These are phyloP conservation scores for Geotrichum restrictum DNA, from an alignment of 1,139 yeast species.

Conservation along the genomic window DNA sequence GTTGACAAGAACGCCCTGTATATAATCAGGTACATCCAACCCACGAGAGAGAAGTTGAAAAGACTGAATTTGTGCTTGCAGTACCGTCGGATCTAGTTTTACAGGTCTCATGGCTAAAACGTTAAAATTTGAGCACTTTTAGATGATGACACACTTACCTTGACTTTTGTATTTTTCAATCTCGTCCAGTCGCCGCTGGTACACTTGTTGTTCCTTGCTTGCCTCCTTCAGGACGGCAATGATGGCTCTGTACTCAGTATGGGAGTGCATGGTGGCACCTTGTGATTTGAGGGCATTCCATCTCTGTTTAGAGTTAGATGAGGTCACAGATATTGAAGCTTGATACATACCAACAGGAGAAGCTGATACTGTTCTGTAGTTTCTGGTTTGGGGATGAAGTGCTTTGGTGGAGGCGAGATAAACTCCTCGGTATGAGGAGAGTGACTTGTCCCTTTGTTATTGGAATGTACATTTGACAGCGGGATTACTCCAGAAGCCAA, in stretches of 20 bases:
- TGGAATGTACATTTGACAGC: not conserved
- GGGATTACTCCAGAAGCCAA: not conserved
- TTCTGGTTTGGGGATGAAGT: slow-evolving; percentile 30
- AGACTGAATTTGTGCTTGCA: slow-evolving; percentile 67
- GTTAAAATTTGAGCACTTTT: not conserved
- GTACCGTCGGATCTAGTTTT: slow-evolving; percentile 45
- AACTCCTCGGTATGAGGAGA: not conserved
- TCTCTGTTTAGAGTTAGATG: slow-evolving; percentile 31
- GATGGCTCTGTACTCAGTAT: slow-evolving; percentile 40
- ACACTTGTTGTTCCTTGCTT: slow-evolving; percentile 40
- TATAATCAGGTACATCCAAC: slow-evolving; percentile 58
- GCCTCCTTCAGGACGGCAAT: slow-evolving; percentile 34
- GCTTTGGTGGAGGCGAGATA: not conserved
- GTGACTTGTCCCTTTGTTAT: not conserved
- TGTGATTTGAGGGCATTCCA: slow-evolving; percentile 41
- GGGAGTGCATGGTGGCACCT: slow-evolving; percentile 36
- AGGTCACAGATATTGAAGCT: too few species aligned
- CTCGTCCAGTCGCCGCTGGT: slow-evolving; percentile 33
- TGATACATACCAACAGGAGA: slow-evolving; percentile 34
- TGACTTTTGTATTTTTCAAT: slow-evolving; percentile 27
- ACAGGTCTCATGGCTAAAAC: not conserved
- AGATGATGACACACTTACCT: not conserved
- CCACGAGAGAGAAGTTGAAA: slow-evolving; percentile 74
- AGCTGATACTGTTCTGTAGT: slow-evolving; percentile 39
- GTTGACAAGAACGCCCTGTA: slow-evolving; percentile 42